Conservation (phyloP, 2,329 filamentous ascomycete species). For the Fusarium albidum region DNA sequence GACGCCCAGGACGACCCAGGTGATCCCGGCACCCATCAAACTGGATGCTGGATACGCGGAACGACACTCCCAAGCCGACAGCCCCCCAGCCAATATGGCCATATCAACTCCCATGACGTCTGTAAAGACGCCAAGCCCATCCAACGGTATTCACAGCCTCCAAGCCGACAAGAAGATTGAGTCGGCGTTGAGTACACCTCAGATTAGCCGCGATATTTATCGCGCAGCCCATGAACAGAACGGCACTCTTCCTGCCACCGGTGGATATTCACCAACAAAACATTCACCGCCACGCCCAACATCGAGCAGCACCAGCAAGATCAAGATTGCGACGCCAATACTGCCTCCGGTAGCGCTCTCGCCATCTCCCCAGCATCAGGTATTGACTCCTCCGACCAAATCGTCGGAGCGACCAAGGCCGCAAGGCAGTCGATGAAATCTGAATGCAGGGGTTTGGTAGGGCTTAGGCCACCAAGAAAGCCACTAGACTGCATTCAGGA, state of each 20-base stretch:
- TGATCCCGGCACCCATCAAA: conserved; percentile 37
- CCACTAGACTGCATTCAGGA: conserved; percentile 12
- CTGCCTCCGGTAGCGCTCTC: conserved; percentile 67
- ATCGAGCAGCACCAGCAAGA: conserved; percentile 39
- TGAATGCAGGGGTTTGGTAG: conserved; percentile 6
- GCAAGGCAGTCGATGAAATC: conserved; percentile 29
- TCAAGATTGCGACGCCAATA: conserved; percentile 51
- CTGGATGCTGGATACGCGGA: conserved; percentile 26
- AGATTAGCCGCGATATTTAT: conserved; percentile 41
- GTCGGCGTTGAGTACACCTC: conserved; percentile 39
- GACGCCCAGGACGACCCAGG: conserved; percentile 23
- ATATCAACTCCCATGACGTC: conserved; percentile 31
- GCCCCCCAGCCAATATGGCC: conserved; percentile 8
- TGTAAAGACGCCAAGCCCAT: conserved; percentile 36
- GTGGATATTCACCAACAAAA: conserved; percentile 61
- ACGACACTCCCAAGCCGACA: conserved; percentile 17
- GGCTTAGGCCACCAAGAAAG: conserved; percentile 14
- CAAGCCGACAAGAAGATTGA: conserved; percentile 35
- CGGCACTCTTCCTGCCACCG: conserved; percentile 52
- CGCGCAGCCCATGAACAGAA: conserved; percentile 38
- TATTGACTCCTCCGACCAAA: conserved; percentile 68
- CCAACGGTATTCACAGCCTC: conserved; percentile 36
- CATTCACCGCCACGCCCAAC: conserved; percentile 55
- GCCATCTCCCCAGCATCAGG: conserved; percentile 64
- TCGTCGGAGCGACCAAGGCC: conserved; percentile 39